Evolutionary conservation across 2,329 filamentous ascomycete species (phyloP).

Genomic region (Diplocarpon mali): DNA sequence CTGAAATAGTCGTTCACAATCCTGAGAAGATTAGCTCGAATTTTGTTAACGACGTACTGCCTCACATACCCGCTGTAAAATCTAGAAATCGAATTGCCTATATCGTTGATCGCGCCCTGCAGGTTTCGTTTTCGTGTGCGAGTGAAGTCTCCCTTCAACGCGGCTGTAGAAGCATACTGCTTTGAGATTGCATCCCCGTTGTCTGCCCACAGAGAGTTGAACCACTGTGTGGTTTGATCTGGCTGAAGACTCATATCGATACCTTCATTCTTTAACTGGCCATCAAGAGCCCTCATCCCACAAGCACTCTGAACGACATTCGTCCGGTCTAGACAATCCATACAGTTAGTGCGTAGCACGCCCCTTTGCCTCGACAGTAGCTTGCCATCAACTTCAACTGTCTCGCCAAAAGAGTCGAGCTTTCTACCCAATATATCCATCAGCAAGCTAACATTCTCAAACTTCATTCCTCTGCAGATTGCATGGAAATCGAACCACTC

Average conservation of each 20-base stretch:
- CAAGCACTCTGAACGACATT: slow-evolving; percentile 94
- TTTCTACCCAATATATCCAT: slow-evolving; percentile 57
- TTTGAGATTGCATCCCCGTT: slow-evolving; percentile 94
- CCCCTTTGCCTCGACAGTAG: slow-evolving; percentile 50
- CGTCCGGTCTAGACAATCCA: slow-evolving; percentile 95
- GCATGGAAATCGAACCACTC: slow-evolving; percentile 98
- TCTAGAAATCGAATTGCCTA: slow-evolving; percentile 75
- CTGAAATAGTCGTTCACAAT: slow-evolving; percentile 98
- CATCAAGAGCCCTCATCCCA: slow-evolving; percentile 69
- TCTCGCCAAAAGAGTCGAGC: slow-evolving; percentile 64
- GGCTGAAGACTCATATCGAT: slow-evolving; percentile 63
- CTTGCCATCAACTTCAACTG: slow-evolving; percentile 40
- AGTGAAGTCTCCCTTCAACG: slow-evolving; percentile 94
- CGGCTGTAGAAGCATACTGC: slow-evolving; percentile 90
- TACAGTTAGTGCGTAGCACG: slow-evolving; percentile 89
- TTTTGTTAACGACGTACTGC: not conserved
- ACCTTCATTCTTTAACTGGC: slow-evolving; percentile 65
- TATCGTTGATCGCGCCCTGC: slow-evolving; percentile 80
- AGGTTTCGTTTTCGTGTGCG: slow-evolving; percentile 84
- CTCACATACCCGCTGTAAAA: slow-evolving; percentile 51
- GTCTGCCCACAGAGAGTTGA: slow-evolving; percentile 94
- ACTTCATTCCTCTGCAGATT: slow-evolving; percentile 91
- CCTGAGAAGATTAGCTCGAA: slow-evolving; percentile 36
- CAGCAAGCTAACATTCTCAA: slow-evolving; percentile 81
- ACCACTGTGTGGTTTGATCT: slow-evolving; percentile 80